Conservation (phyloP, 1,284 basidiomycete genomes). For the Fomitiporia mediterranea region DNA sequence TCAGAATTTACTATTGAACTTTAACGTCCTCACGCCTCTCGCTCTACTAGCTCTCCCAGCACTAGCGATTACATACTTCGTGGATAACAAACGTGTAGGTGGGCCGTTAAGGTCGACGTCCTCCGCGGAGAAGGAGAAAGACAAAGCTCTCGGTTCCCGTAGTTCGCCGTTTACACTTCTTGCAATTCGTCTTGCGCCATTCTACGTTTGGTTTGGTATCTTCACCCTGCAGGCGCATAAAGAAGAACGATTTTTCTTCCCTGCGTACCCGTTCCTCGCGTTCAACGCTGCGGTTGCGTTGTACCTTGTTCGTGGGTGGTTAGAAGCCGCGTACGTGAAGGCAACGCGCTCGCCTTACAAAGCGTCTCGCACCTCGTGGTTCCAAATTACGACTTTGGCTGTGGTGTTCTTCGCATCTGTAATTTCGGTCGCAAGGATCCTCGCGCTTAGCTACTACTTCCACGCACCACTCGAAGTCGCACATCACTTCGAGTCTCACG, state of each 20-base stretch:
- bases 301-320: slow-evolving; percentile 81
- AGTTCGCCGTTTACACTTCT: slow-evolving; percentile 79
- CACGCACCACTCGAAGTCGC: slow-evolving; percentile 81
- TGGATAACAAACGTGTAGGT: slow-evolving; percentile 80
- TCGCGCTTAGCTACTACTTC: slow-evolving; percentile 86
- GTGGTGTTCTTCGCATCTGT: slow-evolving; percentile 61
- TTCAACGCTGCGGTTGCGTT: slow-evolving; percentile 90
- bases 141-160: slow-evolving; percentile 7
- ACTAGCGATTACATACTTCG: slow-evolving; percentile 67
- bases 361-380: slow-evolving; percentile 75
- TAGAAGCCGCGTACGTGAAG: slow-evolving; percentile 72
- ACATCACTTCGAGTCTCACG: slow-evolving; percentile 69
- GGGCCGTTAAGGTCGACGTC: slow-evolving; percentile 11
- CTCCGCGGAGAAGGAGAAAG: slow-evolving; percentile 18
- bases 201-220: slow-evolving; percentile 87
- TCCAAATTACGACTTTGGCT: slow-evolving; percentile 71
- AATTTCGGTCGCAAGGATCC: slow-evolving; percentile 74
- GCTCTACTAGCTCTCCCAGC: slow-evolving; percentile 79
- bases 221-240: slow-evolving; percentile 87
- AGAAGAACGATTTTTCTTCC: slow-evolving; percentile 98
- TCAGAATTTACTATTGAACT: slow-evolving; percentile 86
- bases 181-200: slow-evolving; percentile 70
- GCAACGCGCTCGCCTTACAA: slow-evolving; percentile 81
- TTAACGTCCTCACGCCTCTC: slow-evolving; percentile 82
- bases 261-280: slow-evolving; percentile 86